Evolutionary conservation across 371 early-diverging fungal species (phyloP).

Genomic region (Blastocladiella emersonii): DNA sequence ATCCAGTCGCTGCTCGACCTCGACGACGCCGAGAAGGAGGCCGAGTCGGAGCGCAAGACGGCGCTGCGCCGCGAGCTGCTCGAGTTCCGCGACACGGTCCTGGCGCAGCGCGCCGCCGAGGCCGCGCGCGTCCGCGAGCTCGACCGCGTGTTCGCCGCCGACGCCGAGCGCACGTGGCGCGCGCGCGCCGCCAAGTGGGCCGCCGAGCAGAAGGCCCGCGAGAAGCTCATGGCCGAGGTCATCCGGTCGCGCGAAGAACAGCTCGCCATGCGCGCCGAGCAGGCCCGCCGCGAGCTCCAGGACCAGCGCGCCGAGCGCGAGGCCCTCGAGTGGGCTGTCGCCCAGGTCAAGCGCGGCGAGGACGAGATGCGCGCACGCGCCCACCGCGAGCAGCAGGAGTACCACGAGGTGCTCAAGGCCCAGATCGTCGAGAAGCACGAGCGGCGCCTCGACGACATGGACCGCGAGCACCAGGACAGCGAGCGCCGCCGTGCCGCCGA

Average conservation of each 20-base stretch:
- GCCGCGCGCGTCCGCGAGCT: slow-evolving; percentile 22
- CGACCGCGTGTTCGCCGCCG: slow-evolving; percentile 22
- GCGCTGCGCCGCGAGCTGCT: slow-evolving; percentile 25
- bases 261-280: slow-evolving; percentile 16
- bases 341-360: slow-evolving; percentile 12
- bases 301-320: neutral
- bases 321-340: neutral
- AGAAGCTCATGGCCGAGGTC: slow-evolving; percentile 31
- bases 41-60: slow-evolving; percentile 13
- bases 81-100: slow-evolving; percentile 24
- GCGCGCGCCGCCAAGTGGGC: slow-evolving; percentile 13
- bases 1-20: slow-evolving; percentile 22
- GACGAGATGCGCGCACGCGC: slow-evolving; percentile 13
- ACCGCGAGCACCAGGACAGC: neutral
- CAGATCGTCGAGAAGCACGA: slow-evolving; percentile 2
- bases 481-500: too few relatives aligned
- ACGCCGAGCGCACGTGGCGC: slow-evolving; percentile 13
- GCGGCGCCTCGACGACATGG: neutral
- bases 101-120: slow-evolving; percentile 19
- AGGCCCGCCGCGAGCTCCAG: neutral
- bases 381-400: slow-evolving; percentile 15
- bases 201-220: slow-evolving; percentile 27
- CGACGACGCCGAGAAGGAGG: slow-evolving; percentile 22
- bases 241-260: slow-evolving; percentile 25
- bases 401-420: slow-evolving; percentile 11